Evolutionary conservation across 768 basidiomycete species (phyloP).

Genomic region (Suillus sp.): DNA sequence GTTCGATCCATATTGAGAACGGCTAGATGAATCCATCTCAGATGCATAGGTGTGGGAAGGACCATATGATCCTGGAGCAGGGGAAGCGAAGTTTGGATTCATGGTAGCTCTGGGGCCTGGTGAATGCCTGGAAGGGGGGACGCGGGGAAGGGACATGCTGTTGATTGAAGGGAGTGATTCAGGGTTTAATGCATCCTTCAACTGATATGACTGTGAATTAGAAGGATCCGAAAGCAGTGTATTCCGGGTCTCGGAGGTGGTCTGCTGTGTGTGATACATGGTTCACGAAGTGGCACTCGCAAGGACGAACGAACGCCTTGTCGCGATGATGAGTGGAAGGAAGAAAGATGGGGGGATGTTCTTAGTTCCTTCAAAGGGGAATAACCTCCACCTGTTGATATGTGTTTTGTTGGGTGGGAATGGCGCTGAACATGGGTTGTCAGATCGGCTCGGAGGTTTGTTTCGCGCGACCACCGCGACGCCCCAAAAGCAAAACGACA

Average conservation of each 20-base stretch:
- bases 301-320: conserved; percentile 1
- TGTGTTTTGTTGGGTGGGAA: conserved; percentile 26
- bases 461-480: conserved; percentile 14
- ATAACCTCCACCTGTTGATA: conserved; percentile 17
- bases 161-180: conserved; percentile 17
- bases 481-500: neutral
- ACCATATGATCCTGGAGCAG: conserved; percentile 12
- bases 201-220: conserved; percentile 7
- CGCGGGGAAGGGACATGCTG: conserved; percentile 26
- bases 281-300: neutral
- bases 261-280: conserved; percentile 21
- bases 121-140: conserved; percentile 10
- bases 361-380: conserved; percentile 10
- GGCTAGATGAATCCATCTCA: conserved; percentile 11
- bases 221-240: conserved; percentile 6
- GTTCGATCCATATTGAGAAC: conserved; percentile 12
- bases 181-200: conserved; percentile 3
- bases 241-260: conserved; percentile 16
- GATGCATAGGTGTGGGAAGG: conserved; percentile 13
- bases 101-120: conserved; percentile 12
- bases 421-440: conserved; percentile 12
- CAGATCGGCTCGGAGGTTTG: conserved; percentile 15
- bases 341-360: conserved; percentile 7
- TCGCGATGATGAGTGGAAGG: conserved; percentile 1
- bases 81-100: conserved; percentile 8